Base-by-base conservation (phyloP, 495 filamentous ascomycete genomes). In the Xylaria telfairii region DNA sequence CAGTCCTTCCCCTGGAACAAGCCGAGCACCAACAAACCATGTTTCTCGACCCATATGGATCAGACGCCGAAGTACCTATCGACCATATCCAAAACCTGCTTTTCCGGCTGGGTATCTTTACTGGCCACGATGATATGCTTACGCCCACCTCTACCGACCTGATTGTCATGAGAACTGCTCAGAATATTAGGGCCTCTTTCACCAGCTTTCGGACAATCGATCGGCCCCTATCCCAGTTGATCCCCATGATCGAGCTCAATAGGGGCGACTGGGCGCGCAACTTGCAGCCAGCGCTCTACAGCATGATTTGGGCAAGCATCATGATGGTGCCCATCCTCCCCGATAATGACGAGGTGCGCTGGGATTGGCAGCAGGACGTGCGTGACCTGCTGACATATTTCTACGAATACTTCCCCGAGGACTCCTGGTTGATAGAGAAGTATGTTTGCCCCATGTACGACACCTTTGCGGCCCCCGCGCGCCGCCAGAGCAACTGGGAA, bases 31-130 rank as follows among this genome's bases (percentile, higher is more conserved):
- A 80, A 15, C 79, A 87, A 63, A 83, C 82, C 10, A 93, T 96
- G 86, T 96, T 93, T 78, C 82, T 97, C 70, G 93, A 98, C 74
- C 95, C 94, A 1, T 97, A 92, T 77, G 86, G 89, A 59, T 90
- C 88, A 19, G 85, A 89, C 44, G 76, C 84, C 9, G 94, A 96
- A 80, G 87, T 92, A 0, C 83, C 86, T 0, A 74, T 89, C 4
- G 78, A 81, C 4, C 84, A 87, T 67, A 82, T 97, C 30, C 81
- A 86, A 68, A 79, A 75, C n/a, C 85, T 89, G 68, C 81, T 97
- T 21, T 79, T 80, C 57, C 85, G 88, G 49, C 84, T 93, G 67
- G 92, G 92, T 12, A 86, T 90, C 49, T 80, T 86, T 6, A 68
- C 76, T 3, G 84, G 91, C 4, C 84, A 90, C 65, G 78, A 83